Base-by-base conservation (phyloP, 1,139 yeast species). In the Magnusiomyces magnusii region DNA sequence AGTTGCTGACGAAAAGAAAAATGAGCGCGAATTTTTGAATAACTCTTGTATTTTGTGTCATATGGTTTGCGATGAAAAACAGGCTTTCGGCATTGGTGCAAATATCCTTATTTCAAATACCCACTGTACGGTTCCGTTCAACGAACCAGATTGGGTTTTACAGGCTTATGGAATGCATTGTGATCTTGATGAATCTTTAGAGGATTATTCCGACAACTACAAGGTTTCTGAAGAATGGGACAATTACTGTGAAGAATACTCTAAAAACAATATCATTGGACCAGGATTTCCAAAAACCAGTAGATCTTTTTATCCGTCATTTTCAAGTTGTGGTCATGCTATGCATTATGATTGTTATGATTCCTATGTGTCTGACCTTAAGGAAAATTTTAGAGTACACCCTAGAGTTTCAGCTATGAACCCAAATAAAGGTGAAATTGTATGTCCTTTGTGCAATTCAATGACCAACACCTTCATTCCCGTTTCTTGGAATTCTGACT, bases 311-410 rank as follows among this genome's bases (percentile, higher is more conserved):
- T 75, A 78, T 57, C 75, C 85, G 7, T 83, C 87, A 0, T 77
- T 91, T 3, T 84, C 86, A 66, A 85, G 96, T 57, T 93, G 99
- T 75, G 96, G 97, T 0, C 99, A 93, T 72, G 95, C 96, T 0
- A 86, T 93, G 84, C 99, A 93, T 71, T 83, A 81, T 64, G 79
- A 81, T 42, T 93, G 99, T 68, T 87, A 86, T 66, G 71, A 81
- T 58, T 83, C 84, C 61, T 88, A 84, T 68, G 13, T 31, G 13
- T 31, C 36, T 7, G 36, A 31, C 13, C 13, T 13, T 31, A 31
- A 31, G 13, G 36, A 31, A 13, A 31, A n/a, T n/a, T n/a, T n/a
- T n/a, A n/a, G n/a, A n/a, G n/a, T n/a, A n/a, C n/a, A n/a, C n/a
- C n/a, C n/a, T n/a, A n/a, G 36, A 7, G 36, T 7, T 31, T 7